phyloP scores from a whole-genome alignment of 2,329 filamentous ascomycete species.

The Hypoxylon sp. region DNA sequence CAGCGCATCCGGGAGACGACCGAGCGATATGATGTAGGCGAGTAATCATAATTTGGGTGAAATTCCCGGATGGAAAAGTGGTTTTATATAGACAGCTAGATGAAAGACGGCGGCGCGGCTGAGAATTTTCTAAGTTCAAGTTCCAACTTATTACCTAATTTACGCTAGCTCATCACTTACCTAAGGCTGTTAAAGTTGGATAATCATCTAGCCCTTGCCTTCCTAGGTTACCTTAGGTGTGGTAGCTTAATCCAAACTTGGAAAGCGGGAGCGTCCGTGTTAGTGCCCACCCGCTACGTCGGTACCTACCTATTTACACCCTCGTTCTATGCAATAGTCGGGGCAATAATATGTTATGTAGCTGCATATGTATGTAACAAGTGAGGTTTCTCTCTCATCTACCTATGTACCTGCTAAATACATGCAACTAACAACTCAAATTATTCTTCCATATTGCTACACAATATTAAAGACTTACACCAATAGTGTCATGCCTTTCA shows the following conservation, averaged over 20 bases:
- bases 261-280: slow-evolving; percentile 30
- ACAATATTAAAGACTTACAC: no score
- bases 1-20: slow-evolving; percentile 12
- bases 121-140: slow-evolving; percentile 40
- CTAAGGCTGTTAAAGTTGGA: not conserved
- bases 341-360: not conserved
- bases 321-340: not conserved
- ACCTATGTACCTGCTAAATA: no score
- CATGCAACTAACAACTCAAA: no score
- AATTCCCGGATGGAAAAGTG: slow-evolving; percentile 1
- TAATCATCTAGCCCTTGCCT: not conserved
- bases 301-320: not conserved
- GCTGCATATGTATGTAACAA: no score
- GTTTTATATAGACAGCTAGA: slow-evolving; percentile 19
- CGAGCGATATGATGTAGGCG: not conserved
- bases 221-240: slow-evolving; percentile 1
- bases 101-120: slow-evolving; percentile 33
- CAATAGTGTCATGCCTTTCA: no score
- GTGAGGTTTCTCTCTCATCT: no score
- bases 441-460: no score
- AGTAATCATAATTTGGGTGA: slow-evolving; percentile 13
- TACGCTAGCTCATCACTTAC: slow-evolving; percentile 19
- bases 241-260: slow-evolving; percentile 2
- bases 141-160: slow-evolving; percentile 31
- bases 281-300: no score